Evolutionary conservation across 306 rosid species (phyloP), one percentile per base, ranked within the genome.

Genomic region (Abrus pulchellus): DNA sequence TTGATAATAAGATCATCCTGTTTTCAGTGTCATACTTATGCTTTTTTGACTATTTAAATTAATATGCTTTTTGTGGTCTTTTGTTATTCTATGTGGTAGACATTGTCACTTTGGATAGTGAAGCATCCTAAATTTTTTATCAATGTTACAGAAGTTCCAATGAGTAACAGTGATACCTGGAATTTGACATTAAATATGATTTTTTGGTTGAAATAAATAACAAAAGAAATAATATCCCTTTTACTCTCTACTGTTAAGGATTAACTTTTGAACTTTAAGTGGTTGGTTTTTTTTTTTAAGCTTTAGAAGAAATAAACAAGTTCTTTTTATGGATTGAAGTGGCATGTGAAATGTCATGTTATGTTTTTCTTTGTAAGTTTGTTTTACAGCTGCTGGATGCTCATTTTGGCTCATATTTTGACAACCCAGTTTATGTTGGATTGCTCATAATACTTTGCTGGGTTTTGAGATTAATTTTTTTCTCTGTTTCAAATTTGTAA

Each of bases 401-500:
- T 9, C 54, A 68, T 32, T 52, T 84, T 40, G 30, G 38, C 54
- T 64, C 67, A 30, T 45, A 70, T 48, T 29, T 60, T 45, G 71
- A 32, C 1, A 9, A n/a, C 78, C 10, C 13, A 47, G 55, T 68
- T 86, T 66, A 38, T 20, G 32, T 72, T 65, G 47, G 48, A 29
- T n/a, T 77, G 12, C 47, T 57, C 20, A 43, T 55, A 74, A 68
- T 41, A 60, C 20, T 20, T 20, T 20, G 20, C 20, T 20, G 20
- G 20, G 20, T 20, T 20, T 20, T 20, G 20, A 20, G 20, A 20
- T 20, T 20, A 20, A 20, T 20, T 20, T 20, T 20, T 20, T 55
- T 65, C 30, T 9, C 32, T 68, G 53, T 77, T 80, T 62, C 54
- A 60, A 72, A 52, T 81, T 61, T 33, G 55, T 83, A 68, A 86